These are phyloP conservation scores for Puccinia horiana DNA, from an alignment of 1,284 basidiomycete species.

Conservation along the genomic window DNA sequence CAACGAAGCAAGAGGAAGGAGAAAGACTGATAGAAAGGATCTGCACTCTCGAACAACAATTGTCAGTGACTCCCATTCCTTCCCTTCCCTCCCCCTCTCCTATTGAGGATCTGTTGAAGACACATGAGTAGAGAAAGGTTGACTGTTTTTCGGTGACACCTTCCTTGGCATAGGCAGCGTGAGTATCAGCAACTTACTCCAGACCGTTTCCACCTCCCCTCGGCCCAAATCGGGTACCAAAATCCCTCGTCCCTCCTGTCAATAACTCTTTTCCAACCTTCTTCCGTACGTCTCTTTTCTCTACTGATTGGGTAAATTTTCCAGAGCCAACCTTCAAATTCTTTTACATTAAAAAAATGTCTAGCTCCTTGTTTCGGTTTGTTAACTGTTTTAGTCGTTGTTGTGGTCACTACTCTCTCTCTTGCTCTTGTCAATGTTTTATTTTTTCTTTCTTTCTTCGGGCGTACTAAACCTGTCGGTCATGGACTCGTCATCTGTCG, in stretches of 20 bases:
- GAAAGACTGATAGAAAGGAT: background rate
- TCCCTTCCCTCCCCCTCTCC: background rate
- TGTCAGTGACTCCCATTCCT: constrained; percentile 25
- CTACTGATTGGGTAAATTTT: background rate
- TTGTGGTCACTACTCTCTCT: background rate
- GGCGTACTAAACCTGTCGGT: too few species aligned
- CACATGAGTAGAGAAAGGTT: too few species aligned
- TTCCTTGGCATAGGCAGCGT: constrained; percentile 20
- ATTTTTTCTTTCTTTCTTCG: too few species aligned
- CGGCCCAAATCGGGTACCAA: constrained; percentile 14
- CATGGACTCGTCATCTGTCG: too few species aligned
- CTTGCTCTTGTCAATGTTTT: too few species aligned
- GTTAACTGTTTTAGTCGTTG: too few species aligned
- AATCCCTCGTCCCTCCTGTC: background rate
- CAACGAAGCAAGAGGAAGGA: background rate
- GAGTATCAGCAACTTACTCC: constrained; percentile 37
- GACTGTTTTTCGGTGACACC: background rate
- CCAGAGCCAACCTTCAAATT: too few species aligned
- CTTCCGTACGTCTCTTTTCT: background rate
- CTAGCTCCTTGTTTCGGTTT: background rate
- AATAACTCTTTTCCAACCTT: background rate
- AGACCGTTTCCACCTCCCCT: constrained; percentile 2
- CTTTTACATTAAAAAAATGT: too few species aligned
- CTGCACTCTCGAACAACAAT: constrained; percentile 37
- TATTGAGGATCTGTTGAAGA: too few species aligned